Evolutionary conservation across 2,329 filamentous ascomycete genomes (phyloP).

Genomic region (Ophiostoma novo-ulmi): DNA sequence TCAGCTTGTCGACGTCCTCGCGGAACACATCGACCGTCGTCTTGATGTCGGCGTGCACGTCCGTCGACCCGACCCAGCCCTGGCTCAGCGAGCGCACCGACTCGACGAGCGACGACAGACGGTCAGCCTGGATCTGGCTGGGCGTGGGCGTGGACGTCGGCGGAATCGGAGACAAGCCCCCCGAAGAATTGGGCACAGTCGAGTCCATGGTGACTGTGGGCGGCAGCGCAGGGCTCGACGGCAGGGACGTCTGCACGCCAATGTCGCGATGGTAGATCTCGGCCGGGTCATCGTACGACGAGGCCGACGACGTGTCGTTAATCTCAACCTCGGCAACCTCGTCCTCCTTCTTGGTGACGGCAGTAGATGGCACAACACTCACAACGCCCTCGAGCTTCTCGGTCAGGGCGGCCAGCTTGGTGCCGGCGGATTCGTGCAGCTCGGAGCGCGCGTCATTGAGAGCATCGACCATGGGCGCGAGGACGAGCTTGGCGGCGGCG

Average conservation of each 20-base stretch:
- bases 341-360: neutral
- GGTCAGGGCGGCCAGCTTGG: constrained; percentile 44
- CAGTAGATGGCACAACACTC: constrained; percentile 51
- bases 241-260: constrained; percentile 67
- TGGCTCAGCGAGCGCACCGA: constrained; percentile 26
- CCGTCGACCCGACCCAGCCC: constrained; percentile 18
- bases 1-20: constrained; percentile 60
- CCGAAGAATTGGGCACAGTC: neutral
- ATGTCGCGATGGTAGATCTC: constrained; percentile 79
- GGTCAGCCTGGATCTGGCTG: constrained; percentile 20
- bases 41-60: constrained; percentile 40
- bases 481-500: constrained; percentile 63
- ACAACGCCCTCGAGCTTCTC: constrained; percentile 52
- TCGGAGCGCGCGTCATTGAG: constrained; percentile 50
- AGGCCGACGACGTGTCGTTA: constrained; percentile 41
- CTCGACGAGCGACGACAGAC: constrained; percentile 23
- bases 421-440: constrained; percentile 46
- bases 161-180: neutral
- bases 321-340: neutral
- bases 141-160: neutral
- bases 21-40: constrained; percentile 54
- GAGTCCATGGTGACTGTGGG: constrained; percentile 21
- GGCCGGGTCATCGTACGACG: constrained; percentile 55
- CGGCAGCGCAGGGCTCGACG: constrained; percentile 37
- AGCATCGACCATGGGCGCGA: constrained; percentile 56